phyloP scores from a whole-genome alignment of 1,139 yeast species.

The Waltiozyma sp. region DNA sequence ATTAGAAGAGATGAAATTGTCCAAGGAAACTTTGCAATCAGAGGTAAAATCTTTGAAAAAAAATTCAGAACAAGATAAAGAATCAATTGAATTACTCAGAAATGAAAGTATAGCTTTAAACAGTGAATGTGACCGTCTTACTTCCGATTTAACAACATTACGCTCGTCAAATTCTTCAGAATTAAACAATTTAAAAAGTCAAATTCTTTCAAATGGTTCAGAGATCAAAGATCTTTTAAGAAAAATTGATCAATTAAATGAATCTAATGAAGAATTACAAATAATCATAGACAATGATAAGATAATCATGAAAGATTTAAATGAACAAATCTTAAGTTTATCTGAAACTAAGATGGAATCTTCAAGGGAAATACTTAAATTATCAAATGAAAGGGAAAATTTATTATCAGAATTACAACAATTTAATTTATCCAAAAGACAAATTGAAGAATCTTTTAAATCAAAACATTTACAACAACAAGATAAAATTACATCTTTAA shows the following conservation, averaged over 20 bases:
- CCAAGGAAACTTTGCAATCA: not conserved
- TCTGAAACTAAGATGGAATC: conserved; percentile 16
- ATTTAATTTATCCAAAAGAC: not conserved
- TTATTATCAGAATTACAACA: conserved; percentile 5
- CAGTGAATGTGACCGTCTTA: conserved; percentile 55
- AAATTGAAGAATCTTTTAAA: not conserved
- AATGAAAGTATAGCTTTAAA: conserved; percentile 47
- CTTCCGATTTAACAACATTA: conserved; percentile 35
- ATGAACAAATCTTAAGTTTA: conserved; percentile 22
- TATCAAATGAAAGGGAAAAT: conserved; percentile 13
- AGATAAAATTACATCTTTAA: not conserved
- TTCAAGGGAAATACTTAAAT: conserved; percentile 8
- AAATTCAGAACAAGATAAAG: conserved; percentile 18
- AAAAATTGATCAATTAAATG: conserved; percentile 24
- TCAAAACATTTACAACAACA: not conserved
- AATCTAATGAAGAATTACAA: conserved; percentile 36
- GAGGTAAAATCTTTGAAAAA: conserved; percentile 22
- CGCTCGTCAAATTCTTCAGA: not conserved
- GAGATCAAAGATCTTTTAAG: conserved; percentile 6
- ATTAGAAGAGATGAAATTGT: conserved; percentile 1
- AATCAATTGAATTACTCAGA: conserved; percentile 29
- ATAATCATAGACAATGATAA: conserved; percentile 37
- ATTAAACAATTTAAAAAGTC: not conserved
- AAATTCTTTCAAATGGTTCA: not conserved
- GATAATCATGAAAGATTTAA: conserved; percentile 32